Base-by-base conservation (phyloP, 2,329 filamentous ascomycete genomes). In the Stachybotrys elegans region DNA sequence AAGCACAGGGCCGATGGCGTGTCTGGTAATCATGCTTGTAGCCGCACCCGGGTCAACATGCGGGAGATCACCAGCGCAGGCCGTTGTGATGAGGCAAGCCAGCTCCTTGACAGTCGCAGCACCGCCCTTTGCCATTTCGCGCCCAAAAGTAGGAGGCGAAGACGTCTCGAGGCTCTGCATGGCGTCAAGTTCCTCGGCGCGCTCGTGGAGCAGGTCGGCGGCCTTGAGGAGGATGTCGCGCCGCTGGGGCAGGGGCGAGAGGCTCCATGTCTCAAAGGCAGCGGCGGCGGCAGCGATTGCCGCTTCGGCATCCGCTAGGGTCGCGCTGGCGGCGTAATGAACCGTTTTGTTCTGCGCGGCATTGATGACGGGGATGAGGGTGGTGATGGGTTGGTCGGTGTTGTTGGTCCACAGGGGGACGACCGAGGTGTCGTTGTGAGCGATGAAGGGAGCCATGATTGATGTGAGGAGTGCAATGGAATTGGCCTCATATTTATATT, bases 1-100 rank as follows among this genome's bases (percentile, higher is more conserved):
- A 9, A 48, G 27, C 5, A 48, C 43, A 21, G 44, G 47, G 3
- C 40, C 40, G 8, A 46, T 36, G 2, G 44, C 19, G 7, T 46
- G 32, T n/a, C 27, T 23, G 9, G 22, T 36, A 14, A 40, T 12
- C 8, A 39, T 35, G 11, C 13, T 20, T 13, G 16, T 16, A 16
- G 19, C 14, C 22, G 12, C 11, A 13, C n/a, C 38, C 16, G 16
- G 12, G 22, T n/a, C 16, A 9, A 16, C 19, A 8, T 13, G 32
- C 8, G 32, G 32, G 8, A 35, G 7, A 7, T 8, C n/a, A 17
- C 32, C 32, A 7, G 32, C 19, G n/a, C 14, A 17, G 8, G 32
- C n/a, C 9, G 32, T 35, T n/a, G 8, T 35, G 7, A 35, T 16
- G 8, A n/a, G 8, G 32, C 13, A 35, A 35, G 32, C 32, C 7